Conservation (phyloP, 2,329 filamentous ascomycete species). For the Diaporthe vexans region DNA sequence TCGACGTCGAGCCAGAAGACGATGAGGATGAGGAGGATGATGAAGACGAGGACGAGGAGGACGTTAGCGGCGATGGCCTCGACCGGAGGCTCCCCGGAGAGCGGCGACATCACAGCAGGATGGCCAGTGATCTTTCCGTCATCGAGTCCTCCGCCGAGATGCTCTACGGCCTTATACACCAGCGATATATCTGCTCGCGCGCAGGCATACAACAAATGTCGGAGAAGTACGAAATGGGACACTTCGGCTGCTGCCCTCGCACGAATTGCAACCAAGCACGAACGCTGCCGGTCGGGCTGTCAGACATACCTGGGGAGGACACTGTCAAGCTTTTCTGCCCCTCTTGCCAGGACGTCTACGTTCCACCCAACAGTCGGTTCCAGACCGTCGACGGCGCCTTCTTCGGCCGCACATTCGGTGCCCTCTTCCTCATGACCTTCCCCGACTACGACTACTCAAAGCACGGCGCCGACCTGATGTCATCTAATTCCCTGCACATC, state of each 20-base stretch:
- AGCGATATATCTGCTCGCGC: slow-evolving; percentile 96
- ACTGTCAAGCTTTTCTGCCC: slow-evolving; percentile 99
- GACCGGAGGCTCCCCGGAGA: slow-evolving; percentile 69
- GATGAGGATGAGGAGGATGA: slow-evolving; percentile 90
- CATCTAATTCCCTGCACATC: slow-evolving; percentile 49
- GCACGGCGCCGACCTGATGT: slow-evolving; percentile 73
- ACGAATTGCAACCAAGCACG: slow-evolving; percentile 92
- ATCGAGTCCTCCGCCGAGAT: slow-evolving; percentile 99
- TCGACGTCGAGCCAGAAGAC: slow-evolving; percentile 97
- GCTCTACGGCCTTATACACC: slow-evolving; percentile 97
- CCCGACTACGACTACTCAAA: slow-evolving; percentile 92
- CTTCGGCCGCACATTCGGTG: slow-evolving; percentile 97
- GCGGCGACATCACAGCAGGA: slow-evolving; percentile 83
- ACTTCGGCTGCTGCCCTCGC: slow-evolving; percentile 96
- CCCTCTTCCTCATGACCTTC: slow-evolving; percentile 98
- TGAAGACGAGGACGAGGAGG: slow-evolving; percentile 81
- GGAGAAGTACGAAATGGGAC: slow-evolving; percentile 97
- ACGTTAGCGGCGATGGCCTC: slow-evolving; percentile 76
- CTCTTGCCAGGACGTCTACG: slow-evolving; percentile 96
- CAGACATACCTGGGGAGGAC: slow-evolving; percentile 94
- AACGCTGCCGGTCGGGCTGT: slow-evolving; percentile 92
- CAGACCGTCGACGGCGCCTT: slow-evolving; percentile 98
- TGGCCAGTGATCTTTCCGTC: slow-evolving; percentile 92
- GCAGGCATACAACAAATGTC: slow-evolving; percentile 99
- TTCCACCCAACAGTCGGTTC: slow-evolving; percentile 96